Base-by-base conservation (phyloP, 148 eudicot genomes). In the Amaranthus hypochondriacus region DNA sequence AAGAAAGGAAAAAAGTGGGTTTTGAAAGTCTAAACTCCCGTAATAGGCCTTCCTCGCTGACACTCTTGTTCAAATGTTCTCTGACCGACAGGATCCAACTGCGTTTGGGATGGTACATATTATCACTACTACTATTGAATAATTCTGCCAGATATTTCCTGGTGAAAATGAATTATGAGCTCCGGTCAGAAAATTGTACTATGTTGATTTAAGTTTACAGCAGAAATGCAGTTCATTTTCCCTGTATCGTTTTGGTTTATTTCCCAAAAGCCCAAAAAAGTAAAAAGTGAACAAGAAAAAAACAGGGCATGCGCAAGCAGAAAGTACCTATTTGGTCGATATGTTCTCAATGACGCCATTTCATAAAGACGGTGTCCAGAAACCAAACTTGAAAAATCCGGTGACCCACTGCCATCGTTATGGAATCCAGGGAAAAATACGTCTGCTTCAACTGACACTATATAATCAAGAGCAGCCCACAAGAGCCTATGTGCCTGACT, bases 391-490 rank as follows among this genome's bases (percentile, higher is more conserved):
- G 98, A 87, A 80, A 95, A 92, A 83, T 92, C 96, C 14, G 97
- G 93, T 87, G 78, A 83, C 56, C 92, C 89, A 73, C 96, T 92
- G 71, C 92, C 98, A 74, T 94, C 97, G 75, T 86, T 88, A 69
- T 94, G 84, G 78, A 88, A 92, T 52, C 98, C 98, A 57, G 98
- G 98, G 77, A 95, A 86, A 73, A 88, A 95, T 14, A 89, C 93
- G 82, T 95, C 96, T 66, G 98, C 93, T 81, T 92, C 93, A 15
- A 92, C 88, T 11, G 98, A 90, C 74, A 92, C 97, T 68, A 92
- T 82, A 75, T 95, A 95, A 86, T 95, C 98, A 77, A 95, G 90
- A 79, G 98, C 98, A 68, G 86, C 87, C 96, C 93, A 95, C 69
- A 95, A 73, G 76, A 95, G 82, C 77, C 97, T 73, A 75, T 95